Conservation (phyloP, 1,284 basidiomycete genomes). For the Pseudozyma flocculosa region DNA sequence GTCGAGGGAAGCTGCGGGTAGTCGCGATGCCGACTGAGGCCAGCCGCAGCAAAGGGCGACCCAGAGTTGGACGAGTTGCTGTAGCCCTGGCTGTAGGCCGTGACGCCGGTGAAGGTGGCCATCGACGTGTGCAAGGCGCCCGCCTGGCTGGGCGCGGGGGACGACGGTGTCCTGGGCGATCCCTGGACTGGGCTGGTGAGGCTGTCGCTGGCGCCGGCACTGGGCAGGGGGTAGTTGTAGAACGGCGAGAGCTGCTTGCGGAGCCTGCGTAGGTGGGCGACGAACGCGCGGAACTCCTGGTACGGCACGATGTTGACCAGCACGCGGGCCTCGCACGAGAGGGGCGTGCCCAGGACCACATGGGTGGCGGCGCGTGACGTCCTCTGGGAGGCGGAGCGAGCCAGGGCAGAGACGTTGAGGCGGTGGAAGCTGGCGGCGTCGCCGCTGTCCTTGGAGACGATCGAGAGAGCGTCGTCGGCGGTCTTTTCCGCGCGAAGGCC, state of each 20-base stretch:
- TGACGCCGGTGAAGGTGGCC: constrained; percentile 19
- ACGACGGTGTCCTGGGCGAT: too few species aligned
- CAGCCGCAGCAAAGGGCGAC: constrained; percentile 55
- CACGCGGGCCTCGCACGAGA: constrained; percentile 27
- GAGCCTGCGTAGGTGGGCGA: constrained; percentile 75
- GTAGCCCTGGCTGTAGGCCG: constrained; percentile 29
- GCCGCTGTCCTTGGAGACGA: constrained; percentile 17
- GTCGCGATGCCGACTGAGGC: constrained; percentile 69
- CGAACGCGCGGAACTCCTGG: constrained; percentile 79
- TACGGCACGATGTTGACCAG: constrained; percentile 66
- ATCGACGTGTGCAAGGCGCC: too few species aligned
- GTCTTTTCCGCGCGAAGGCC: constrained; percentile 48
- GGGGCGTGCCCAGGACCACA: neutral
- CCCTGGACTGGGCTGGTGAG: constrained; percentile 1
- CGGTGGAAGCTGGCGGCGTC: constrained; percentile 31
- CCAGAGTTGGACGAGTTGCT: constrained; percentile 7
- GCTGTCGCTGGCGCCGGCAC: constrained; percentile 11
- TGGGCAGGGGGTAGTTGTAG: constrained; percentile 33
- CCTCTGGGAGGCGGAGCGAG: constrained; percentile 21
- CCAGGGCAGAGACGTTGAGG: constrained; percentile 26
- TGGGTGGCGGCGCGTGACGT: constrained; percentile 10
- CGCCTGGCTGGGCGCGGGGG: too few species aligned
- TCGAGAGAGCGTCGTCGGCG: constrained; percentile 13
- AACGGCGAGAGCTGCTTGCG: constrained; percentile 60
- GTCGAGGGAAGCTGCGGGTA: constrained; percentile 61